Conservation (phyloP, 2,329 filamentous ascomycete genomes). For the Chlorencoelia australis region DNA sequence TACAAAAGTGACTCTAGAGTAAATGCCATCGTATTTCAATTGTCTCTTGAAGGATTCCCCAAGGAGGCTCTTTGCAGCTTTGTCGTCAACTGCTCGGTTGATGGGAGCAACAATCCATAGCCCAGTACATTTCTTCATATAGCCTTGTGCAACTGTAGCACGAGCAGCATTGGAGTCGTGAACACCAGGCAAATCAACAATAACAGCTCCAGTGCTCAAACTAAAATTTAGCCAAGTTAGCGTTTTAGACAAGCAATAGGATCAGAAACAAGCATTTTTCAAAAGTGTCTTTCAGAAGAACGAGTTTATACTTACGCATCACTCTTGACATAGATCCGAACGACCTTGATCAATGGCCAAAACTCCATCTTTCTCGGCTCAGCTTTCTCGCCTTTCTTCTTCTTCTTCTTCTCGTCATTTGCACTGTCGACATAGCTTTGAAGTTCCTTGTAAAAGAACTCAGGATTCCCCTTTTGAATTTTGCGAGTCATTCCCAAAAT, state of each 20-base stretch:
- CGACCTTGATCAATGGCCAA: constrained; percentile 32
- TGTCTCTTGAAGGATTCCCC: constrained; percentile 48
- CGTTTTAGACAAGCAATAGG: neutral
- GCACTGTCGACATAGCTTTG: constrained; percentile 19
- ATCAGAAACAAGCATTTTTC: no score
- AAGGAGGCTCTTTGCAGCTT: constrained; percentile 45
- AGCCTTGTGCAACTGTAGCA: constrained; percentile 36
- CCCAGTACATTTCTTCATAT: constrained; percentile 47
- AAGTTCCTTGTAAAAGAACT: constrained; percentile 15
- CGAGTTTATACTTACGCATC: no score
- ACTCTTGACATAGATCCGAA: constrained; percentile 36
- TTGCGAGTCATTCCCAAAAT: constrained; percentile 16
- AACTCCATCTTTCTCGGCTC: constrained; percentile 26
- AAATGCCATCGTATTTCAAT: constrained; percentile 48
- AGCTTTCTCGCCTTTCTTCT: constrained; percentile 25
- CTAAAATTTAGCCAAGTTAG: neutral
- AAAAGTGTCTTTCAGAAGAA: no score
- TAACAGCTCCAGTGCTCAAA: constrained; percentile 33
- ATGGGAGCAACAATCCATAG: constrained; percentile 56
- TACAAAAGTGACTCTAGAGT: constrained; percentile 41
- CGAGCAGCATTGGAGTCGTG: constrained; percentile 40
- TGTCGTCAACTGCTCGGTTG: constrained; percentile 48
- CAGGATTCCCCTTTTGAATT: constrained; percentile 9
- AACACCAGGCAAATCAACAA: constrained; percentile 45
- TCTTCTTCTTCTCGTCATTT: no score